Percentiles rank a stretch among this genome's conserved stretches.
Evolutionary conservation across 2,329 filamentous ascomycete species (phyloP).

Genomic region (Sporothrix brasiliensis): DNA sequence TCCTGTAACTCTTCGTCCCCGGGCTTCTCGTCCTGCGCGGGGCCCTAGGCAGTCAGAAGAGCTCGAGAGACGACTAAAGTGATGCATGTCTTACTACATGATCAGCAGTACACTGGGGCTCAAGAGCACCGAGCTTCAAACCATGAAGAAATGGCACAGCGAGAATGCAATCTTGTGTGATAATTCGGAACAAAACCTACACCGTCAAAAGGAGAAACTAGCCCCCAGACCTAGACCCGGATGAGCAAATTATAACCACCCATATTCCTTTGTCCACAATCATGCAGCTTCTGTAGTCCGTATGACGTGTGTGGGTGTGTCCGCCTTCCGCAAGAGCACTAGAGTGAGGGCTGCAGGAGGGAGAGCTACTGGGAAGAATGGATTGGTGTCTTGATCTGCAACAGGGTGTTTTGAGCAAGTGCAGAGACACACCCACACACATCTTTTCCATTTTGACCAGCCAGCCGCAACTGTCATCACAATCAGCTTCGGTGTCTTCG

Average conservation of each 20-base stretch:
- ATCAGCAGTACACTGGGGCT: not conserved
- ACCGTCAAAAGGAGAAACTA: not conserved
- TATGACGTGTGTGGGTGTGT: not conserved
- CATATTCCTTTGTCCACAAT: not conserved
- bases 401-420: slow-evolving; percentile 2
- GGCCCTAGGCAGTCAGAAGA: not conserved
- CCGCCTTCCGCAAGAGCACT: slow-evolving; percentile 9
- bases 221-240: slow-evolving; percentile 1
- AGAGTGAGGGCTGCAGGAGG: slow-evolving; percentile 7
- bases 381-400: slow-evolving; percentile 22
- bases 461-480: not conserved
- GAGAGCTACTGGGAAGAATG: not conserved
- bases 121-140: not conserved
- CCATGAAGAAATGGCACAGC: too few relatives aligned
- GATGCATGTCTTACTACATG: slow-evolving; percentile 8
- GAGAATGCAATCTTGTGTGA: not conserved
- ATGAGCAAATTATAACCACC: not conserved
- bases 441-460: not conserved
- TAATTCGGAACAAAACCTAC: not conserved
- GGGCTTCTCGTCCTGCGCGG: not conserved
- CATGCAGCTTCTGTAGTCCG: not conserved
- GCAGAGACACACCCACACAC: slow-evolving; percentile 10
- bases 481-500: not conserved
- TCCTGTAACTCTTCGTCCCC: not conserved
- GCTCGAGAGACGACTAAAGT: not conserved